These are phyloP conservation scores for Solanum verrucosum DNA, from an alignment of 257 asterid genomes.

Conservation along the genomic window DNA sequence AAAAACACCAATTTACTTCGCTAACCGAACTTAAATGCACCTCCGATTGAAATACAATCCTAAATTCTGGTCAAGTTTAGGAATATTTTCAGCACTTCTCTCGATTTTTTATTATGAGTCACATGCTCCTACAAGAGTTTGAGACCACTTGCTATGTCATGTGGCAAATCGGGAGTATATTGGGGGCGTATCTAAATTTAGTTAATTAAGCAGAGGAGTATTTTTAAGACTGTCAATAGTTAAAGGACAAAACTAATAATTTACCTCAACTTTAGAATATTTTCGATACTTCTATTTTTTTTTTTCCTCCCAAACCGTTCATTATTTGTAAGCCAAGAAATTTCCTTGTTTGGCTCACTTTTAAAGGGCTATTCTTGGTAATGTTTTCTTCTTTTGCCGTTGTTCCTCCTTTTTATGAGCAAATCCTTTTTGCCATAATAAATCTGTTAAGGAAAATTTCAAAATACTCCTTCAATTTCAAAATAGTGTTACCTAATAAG, in stretches of 20 bases:
- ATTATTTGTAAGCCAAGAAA: slow-evolving; percentile 1
- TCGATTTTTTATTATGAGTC: accelerated
- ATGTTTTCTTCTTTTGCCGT: neutral
- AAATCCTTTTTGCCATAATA: neutral
- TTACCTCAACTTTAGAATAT: no score
- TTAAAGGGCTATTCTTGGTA: neutral
- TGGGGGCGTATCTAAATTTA: no score
- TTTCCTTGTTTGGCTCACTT: neutral
- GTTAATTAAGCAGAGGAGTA: accelerated
- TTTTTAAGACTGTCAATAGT: no score
- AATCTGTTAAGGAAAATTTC: neutral
- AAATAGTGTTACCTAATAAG: neutral
- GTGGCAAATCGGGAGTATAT: no score
- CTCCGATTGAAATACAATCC: no score
- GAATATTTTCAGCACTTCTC: no score
- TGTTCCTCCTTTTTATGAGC: neutral
- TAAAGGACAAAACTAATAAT: no score
- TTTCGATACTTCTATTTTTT: no score
- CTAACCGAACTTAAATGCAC: neutral
- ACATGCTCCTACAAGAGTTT: neutral
- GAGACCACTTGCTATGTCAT: neutral
- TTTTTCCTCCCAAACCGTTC: neutral
- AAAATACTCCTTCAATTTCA: neutral
- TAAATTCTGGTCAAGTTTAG: neutral
- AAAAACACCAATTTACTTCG: no score